phyloP scores from a whole-genome alignment of 495 filamentous ascomycete species.

The Physcia stellaris region DNA sequence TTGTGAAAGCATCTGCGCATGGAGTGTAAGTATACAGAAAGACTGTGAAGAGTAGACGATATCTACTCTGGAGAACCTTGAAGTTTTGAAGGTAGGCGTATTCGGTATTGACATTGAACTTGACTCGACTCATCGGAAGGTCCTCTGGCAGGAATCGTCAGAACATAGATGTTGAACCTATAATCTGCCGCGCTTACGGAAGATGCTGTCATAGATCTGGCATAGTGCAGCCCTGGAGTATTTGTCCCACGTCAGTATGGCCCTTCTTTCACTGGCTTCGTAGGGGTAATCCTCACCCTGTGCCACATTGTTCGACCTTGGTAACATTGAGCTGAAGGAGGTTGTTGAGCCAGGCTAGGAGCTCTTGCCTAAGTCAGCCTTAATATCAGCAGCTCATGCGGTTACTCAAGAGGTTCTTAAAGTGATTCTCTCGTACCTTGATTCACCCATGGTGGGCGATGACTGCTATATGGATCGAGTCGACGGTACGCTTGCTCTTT shows the following conservation, averaged over 20 bases:
- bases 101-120: constrained; percentile 95
- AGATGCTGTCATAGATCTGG: constrained; percentile 96
- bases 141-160: constrained; percentile 43
- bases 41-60: not conserved
- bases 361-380: constrained; percentile 63
- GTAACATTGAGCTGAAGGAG: constrained; percentile 94
- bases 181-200: too few relatives aligned
- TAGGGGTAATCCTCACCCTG: constrained; percentile 53
- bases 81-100: constrained; percentile 97
- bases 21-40: constrained; percentile 5
- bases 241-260: constrained; percentile 1
- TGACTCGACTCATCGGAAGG: constrained; percentile 90
- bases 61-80: constrained; percentile 87
- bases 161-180: too few relatives aligned
- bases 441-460: constrained; percentile 41
- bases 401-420: not conserved
- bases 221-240: constrained; percentile 73
- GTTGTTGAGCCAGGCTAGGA: constrained; percentile 93
- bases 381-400: not conserved
- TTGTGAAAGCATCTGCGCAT: constrained; percentile 61
- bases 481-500: too few relatives aligned
- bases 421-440: constrained; percentile 28
- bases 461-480: too few relatives aligned
- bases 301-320: constrained; percentile 97
- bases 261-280: constrained; percentile 6